These are phyloP conservation scores for Conoideocrella luteorostrata DNA, from an alignment of 2,329 filamentous ascomycete species.

Conservation along the genomic window DNA sequence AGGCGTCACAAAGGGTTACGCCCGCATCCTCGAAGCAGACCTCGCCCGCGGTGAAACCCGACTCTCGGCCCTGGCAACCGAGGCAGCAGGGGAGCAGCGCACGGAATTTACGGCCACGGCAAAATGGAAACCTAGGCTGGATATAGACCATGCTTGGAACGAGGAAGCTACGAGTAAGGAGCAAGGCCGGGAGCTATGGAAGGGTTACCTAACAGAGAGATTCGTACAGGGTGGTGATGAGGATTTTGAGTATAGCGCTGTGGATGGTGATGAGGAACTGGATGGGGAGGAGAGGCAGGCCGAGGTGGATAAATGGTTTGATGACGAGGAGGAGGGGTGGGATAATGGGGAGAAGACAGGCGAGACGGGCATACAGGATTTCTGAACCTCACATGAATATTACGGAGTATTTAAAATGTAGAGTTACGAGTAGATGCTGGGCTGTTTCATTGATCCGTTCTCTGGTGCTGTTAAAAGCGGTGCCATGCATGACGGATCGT, in stretches of 20 bases:
- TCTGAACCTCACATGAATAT: slow-evolving; percentile 34
- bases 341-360: slow-evolving; percentile 41
- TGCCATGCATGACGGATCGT: too few relatives aligned
- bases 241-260: slow-evolving; percentile 68
- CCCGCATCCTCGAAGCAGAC: slow-evolving; percentile 71
- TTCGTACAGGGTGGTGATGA: slow-evolving; percentile 70
- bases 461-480: too few relatives aligned
- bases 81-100: slow-evolving; percentile 7
- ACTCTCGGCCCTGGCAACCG: slow-evolving; percentile 45
- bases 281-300: slow-evolving; percentile 58
- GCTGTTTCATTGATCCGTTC: too few relatives aligned
- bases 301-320: slow-evolving; percentile 70
- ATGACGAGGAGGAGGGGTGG: slow-evolving; percentile 69
- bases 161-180: slow-evolving; percentile 39
- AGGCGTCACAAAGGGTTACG: slow-evolving; percentile 68
- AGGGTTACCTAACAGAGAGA: slow-evolving; percentile 62
- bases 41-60: slow-evolving; percentile 71
- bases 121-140: neutral
- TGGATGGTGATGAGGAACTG: slow-evolving; percentile 67
- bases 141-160: slow-evolving; percentile 20
- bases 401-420: too few relatives aligned
- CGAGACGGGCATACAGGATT: slow-evolving; percentile 69
- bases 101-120: neutral
- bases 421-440: too few relatives aligned
- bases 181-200: slow-evolving; percentile 64